These are phyloP conservation scores for Acanthamoeba divionensis DNA, from an alignment of 208 protist genomes.

Conservation along the genomic window DNA sequence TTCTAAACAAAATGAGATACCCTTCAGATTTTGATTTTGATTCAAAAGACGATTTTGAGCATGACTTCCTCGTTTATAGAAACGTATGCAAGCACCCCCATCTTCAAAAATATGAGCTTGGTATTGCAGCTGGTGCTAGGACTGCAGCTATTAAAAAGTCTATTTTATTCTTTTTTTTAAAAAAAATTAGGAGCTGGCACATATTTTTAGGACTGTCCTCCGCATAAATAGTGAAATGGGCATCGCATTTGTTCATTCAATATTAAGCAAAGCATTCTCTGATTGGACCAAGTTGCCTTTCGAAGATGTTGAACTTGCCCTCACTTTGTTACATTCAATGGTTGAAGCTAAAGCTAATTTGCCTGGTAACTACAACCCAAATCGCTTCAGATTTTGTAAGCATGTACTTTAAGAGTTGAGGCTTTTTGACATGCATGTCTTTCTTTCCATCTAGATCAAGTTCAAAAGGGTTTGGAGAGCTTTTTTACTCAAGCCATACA, in stretches of 20 bases:
- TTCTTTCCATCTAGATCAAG: neutral
- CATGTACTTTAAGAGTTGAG: neutral
- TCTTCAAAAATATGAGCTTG: too few species aligned
- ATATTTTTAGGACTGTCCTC: neutral
- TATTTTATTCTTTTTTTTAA: too few species aligned
- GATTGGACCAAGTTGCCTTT: neutral
- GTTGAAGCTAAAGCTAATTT: conserved; percentile 29
- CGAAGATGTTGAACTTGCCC: conserved; percentile 5
- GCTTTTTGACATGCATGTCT: neutral
- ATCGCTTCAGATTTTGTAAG: too few species aligned
- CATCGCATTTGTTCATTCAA: conserved; percentile 24
- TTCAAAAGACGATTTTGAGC: conserved; percentile 44
- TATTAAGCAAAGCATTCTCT: conserved; percentile 7
- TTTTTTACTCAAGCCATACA: conserved; percentile 6
- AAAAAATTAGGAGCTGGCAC: conserved; percentile 16
- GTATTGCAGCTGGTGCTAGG: too few species aligned
- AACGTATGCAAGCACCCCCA: neutral
- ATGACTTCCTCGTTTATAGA: neutral
- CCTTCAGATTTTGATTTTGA: conserved; percentile 29
- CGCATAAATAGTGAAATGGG: conserved; percentile 37
- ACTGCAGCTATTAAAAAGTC: too few species aligned
- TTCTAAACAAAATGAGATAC: neutral
- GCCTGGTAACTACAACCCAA: neutral
- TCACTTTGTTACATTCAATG: conserved; percentile 12
- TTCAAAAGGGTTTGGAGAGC: neutral